These are phyloP conservation scores for Schwanniomyces yamadae DNA, from an alignment of 805 yeast species.

Conservation along the genomic window DNA sequence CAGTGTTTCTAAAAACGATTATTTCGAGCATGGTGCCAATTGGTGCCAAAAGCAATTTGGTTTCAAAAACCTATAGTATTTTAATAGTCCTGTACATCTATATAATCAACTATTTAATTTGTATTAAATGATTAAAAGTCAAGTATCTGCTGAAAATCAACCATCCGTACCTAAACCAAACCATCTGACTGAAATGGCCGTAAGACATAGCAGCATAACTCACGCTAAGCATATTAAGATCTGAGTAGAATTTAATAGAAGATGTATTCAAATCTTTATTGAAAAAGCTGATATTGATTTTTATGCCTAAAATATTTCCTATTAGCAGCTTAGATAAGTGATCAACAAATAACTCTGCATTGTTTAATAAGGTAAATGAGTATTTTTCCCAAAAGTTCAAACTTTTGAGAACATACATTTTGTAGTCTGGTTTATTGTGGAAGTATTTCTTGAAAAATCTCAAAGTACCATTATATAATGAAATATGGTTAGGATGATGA, in stretches of 20 bases:
- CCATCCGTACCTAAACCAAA: constrained; percentile 95
- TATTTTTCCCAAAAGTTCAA: constrained; percentile 48
- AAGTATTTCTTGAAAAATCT: constrained; percentile 25
- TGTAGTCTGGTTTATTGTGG: constrained; percentile 10
- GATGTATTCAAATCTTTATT: constrained; percentile 16
- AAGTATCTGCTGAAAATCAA: constrained; percentile 72
- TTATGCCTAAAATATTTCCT: constrained; percentile 29
- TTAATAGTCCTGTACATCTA: background rate
- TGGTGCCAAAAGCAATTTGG: constrained; percentile 55
- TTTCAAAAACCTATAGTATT: constrained; percentile 25
- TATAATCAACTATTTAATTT: constrained; percentile 9
- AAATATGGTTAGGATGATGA: constrained; percentile 80
- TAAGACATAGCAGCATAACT: constrained; percentile 70
- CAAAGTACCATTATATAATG: constrained; percentile 53
- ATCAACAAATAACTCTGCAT: constrained; percentile 38
- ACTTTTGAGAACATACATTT: constrained; percentile 32
- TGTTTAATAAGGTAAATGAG: constrained; percentile 45
- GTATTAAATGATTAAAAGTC: constrained; percentile 66
- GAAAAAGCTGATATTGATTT: constrained; percentile 40
- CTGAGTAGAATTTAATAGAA: constrained; percentile 40
- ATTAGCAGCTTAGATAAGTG: constrained; percentile 33
- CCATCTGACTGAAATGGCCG: constrained; percentile 88
- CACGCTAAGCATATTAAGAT: constrained; percentile 39
- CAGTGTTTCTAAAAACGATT: constrained; percentile 73
- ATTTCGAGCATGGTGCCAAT: constrained; percentile 77